Evolutionary conservation across 2,329 filamentous ascomycete species (phyloP).

Genomic region (Clonostachys solani): DNA sequence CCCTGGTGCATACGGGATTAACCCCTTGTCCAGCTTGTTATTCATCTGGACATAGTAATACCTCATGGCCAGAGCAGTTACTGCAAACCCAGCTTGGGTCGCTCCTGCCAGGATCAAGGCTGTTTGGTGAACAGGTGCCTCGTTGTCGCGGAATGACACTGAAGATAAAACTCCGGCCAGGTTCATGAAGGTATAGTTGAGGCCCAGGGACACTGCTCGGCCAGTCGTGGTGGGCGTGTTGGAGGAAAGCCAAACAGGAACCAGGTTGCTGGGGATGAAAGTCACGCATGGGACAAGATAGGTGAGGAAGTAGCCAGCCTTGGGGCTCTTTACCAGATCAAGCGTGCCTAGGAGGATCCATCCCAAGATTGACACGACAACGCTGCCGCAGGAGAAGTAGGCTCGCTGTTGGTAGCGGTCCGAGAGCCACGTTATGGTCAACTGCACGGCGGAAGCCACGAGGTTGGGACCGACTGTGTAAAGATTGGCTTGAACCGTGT

Average conservation of each 20-base stretch:
- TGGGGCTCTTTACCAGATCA: constrained; percentile 8
- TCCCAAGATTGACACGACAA: constrained; percentile 8
- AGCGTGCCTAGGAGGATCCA: constrained; percentile 12
- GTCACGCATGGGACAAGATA: constrained; percentile 13
- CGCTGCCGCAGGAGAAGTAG: constrained; percentile 9
- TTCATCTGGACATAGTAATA: constrained; percentile 4
- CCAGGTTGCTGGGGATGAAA: constrained; percentile 9
- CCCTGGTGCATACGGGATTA: constrained; percentile 1
- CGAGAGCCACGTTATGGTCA: constrained; percentile 9
- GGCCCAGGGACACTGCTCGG: constrained; percentile 3
- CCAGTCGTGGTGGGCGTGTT: constrained; percentile 6
- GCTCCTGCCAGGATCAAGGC: constrained; percentile 2
- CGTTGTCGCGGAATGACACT: constrained; percentile 3
- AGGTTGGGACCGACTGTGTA: constrained; percentile 17
- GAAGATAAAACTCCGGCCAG: constrained; percentile 6
- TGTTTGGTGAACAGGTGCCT: constrained; percentile 5
- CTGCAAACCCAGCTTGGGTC: constrained; percentile 2
- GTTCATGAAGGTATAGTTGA: constrained; percentile 6
- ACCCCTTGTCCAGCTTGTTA: constrained; percentile 1
- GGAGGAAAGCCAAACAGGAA: constrained; percentile 5
- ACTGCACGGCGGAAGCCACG: constrained; percentile 8
- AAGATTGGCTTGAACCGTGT: constrained; percentile 17
- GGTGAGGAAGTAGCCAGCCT: constrained; percentile 14
- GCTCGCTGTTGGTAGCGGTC: constrained; percentile 10
- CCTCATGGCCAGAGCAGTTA: neutral